Evolutionary conservation across 305 asterid species (phyloP).

Genomic region (Lippia alba): DNA sequence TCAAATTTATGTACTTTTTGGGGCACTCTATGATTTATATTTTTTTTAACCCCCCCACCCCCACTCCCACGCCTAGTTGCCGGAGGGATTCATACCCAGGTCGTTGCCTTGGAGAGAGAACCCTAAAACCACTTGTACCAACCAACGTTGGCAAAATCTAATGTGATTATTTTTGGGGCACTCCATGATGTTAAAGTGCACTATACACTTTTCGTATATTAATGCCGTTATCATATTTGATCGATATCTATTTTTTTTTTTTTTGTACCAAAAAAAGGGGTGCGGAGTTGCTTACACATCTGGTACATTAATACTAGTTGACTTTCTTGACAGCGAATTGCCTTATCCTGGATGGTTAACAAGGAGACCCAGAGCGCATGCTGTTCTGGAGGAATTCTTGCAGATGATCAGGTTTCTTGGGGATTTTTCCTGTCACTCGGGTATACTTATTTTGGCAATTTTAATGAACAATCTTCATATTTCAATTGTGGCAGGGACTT

Average conservation of each 20-base stretch:
- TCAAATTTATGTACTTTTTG: too few species aligned
- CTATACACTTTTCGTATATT: constrained; percentile 5
- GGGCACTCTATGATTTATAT: too few species aligned
- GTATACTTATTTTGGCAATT: constrained; percentile 11
- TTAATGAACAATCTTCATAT: constrained; percentile 21
- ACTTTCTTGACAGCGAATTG: constrained; percentile 74
- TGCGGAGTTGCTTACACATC: constrained; percentile 2
- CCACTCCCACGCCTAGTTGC: too few species aligned
- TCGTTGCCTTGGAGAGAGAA: too few species aligned
- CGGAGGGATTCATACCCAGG: too few species aligned
- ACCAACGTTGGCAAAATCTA: too few species aligned
- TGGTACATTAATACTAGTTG: constrained; percentile 33
- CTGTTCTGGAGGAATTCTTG: constrained; percentile 99
- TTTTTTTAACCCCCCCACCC: too few species aligned
- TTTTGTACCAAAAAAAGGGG: background rate
- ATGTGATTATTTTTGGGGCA: background rate
- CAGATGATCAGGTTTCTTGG: constrained; percentile 91
- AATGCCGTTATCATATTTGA: constrained; percentile 6
- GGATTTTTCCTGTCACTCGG: constrained; percentile 5
- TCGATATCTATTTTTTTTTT: background rate
- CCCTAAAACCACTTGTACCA: too few species aligned
- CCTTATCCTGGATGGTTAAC: constrained; percentile 97
- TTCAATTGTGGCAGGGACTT: constrained; percentile 77
- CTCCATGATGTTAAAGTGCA: background rate
- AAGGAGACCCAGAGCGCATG: constrained; percentile 82